Conservation (phyloP, 1,284 basidiomycete species). For the Tremellales sp. region DNA sequence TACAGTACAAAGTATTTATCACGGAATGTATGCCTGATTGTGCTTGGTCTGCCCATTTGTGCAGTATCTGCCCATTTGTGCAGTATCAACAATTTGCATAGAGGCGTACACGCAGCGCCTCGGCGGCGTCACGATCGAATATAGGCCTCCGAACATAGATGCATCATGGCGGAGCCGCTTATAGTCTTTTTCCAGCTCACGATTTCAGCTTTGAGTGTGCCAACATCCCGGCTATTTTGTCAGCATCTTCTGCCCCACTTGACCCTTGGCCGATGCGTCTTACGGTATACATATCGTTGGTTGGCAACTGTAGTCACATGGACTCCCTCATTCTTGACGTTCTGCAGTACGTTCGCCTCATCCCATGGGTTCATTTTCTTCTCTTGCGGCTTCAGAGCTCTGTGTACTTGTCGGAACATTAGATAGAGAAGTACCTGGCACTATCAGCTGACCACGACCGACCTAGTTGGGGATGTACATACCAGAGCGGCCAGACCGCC, state of each 20-base stretch:
- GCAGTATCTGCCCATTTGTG: neutral
- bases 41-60: neutral
- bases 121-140: neutral
- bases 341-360: slow-evolving; percentile 33
- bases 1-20: no score
- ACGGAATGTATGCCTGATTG: neutral
- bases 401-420: neutral
- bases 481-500: slow-evolving; percentile 22
- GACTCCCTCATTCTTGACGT: slow-evolving; percentile 36
- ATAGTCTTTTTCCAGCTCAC: neutral
- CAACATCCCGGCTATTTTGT: neutral
- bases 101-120: neutral
- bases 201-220: neutral
- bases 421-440: neutral
- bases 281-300: slow-evolving; percentile 40
- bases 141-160: neutral
- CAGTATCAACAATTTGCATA: neutral
- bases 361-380: slow-evolving; percentile 33
- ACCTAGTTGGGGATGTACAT: slow-evolving; percentile 3
- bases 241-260: neutral
- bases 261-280: slow-evolving; percentile 4
- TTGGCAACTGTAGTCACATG: slow-evolving; percentile 35
- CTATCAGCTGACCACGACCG: neutral
- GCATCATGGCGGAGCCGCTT: neutral
- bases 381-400: slow-evolving; percentile 7